A percentile compares a stretch with the other conserved stretches of the same genome.
Evolutionary conservation across 768 basidiomycete species (phyloP).

Genomic region (Lepiota brunneoincarnata): DNA sequence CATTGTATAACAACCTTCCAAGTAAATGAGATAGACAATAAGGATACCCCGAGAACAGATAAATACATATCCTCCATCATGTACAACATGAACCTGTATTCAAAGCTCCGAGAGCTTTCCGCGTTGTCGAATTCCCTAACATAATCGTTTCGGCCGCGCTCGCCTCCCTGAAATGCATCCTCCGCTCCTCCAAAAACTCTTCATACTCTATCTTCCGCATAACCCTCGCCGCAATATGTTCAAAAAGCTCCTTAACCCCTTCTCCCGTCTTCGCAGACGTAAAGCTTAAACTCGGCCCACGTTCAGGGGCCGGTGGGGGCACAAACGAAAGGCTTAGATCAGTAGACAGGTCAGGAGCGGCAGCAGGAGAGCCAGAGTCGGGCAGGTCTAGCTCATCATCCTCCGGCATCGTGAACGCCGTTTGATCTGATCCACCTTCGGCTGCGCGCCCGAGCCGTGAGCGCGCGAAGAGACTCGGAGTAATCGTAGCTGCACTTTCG

Average conservation of each 20-base stretch:
- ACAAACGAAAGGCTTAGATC: conserved; percentile 8
- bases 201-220: conserved; percentile 65
- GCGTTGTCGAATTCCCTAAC: conserved; percentile 20
- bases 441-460: conserved; percentile 17
- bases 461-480: conserved; percentile 54
- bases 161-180: conserved; percentile 37
- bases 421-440: not conserved
- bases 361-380: conserved; percentile 2
- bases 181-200: conserved; percentile 47
- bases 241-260: conserved; percentile 72
- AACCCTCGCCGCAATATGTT: conserved; percentile 67
- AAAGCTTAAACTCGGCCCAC: conserved; percentile 66
- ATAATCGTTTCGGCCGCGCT: conserved; percentile 35
- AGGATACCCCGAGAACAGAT: not conserved
- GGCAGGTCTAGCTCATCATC: not conserved
- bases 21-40: no score
- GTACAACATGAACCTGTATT: conserved; percentile 12
- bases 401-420: not conserved
- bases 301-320: conserved; percentile 34
- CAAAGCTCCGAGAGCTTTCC: not conserved
- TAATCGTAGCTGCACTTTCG: conserved; percentile 54
- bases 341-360: conserved; percentile 14
- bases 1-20: no score
- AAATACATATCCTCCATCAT: not conserved
- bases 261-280: conserved; percentile 78